phyloP scores from a whole-genome alignment of 2,329 filamentous ascomycete species.

The Zalaria sp. region DNA sequence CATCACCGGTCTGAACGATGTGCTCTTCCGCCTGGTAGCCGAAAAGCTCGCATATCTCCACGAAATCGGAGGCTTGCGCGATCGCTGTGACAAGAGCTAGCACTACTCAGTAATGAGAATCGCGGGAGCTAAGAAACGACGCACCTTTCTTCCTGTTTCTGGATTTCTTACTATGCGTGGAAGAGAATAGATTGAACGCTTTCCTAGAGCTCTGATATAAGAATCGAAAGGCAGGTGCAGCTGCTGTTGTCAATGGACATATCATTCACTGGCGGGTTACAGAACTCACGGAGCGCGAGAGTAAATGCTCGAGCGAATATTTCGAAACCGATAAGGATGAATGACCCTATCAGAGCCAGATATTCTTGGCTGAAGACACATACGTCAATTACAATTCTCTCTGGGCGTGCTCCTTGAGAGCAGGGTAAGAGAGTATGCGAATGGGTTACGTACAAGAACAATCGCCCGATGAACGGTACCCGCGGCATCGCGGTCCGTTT shows the following conservation, averaged over 20 bases:
- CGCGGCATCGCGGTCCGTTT: constrained; percentile 31
- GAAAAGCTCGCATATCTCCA: constrained; percentile 81
- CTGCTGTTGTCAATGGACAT: constrained; percentile 25
- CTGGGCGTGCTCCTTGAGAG: no score
- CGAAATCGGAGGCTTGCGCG: constrained; percentile 78
- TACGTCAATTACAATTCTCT: no score
- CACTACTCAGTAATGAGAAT: no score
- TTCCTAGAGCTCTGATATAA: constrained; percentile 72
- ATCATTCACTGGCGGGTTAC: no score
- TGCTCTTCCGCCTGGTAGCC: constrained; percentile 95
- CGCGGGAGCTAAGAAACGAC: neutral
- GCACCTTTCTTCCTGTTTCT: constrained; percentile 52
- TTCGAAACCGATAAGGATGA: constrained; percentile 71
- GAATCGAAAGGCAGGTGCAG: constrained; percentile 64
- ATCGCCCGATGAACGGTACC: constrained; percentile 49
- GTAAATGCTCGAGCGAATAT: constrained; percentile 73
- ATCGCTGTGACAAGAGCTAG: constrained; percentile 37
- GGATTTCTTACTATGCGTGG: constrained; percentile 52
- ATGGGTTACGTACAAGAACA: constrained; percentile 22
- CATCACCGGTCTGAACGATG: constrained; percentile 85
- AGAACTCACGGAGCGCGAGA: constrained; percentile 61
- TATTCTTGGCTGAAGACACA: constrained; percentile 49
- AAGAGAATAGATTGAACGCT: constrained; percentile 66
- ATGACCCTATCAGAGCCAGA: constrained; percentile 69
- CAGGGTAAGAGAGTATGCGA: no score